These are phyloP conservation scores for Xylaria telfairii DNA, from an alignment of 495 filamentous ascomycete genomes.

Conservation along the genomic window DNA sequence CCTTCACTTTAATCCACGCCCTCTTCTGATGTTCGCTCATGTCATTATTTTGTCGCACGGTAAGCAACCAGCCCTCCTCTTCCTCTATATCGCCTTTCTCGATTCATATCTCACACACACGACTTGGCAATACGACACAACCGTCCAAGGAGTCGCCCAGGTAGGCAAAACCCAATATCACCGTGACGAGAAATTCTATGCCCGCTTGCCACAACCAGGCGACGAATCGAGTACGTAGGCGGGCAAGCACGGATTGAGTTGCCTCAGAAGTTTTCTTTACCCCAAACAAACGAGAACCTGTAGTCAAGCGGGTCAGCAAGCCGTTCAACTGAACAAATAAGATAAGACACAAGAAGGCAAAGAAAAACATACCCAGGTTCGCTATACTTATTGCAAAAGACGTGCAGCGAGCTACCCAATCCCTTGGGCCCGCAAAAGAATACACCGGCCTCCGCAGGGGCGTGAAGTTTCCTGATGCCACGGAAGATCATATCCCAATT, in stretches of 20 bases:
- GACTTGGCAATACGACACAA: no score
- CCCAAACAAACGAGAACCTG: slow-evolving; percentile 69
- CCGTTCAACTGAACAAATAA: neutral
- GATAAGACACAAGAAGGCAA: neutral
- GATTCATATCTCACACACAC: neutral
- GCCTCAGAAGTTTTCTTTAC: slow-evolving; percentile 77
- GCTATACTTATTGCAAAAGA: slow-evolving; percentile 80
- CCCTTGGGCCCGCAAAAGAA: slow-evolving; percentile 82
- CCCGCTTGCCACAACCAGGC: no score
- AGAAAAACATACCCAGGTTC: slow-evolving; percentile 64
- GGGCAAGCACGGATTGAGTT: neutral
- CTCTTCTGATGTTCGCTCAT: no score
- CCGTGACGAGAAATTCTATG: no score
- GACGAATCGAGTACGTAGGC: neutral
- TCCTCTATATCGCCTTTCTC: neutral
- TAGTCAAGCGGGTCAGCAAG: slow-evolving; percentile 14
- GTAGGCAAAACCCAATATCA: neutral
- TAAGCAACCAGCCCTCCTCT: neutral
- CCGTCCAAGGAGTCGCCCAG: no score
- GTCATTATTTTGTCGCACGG: no score
- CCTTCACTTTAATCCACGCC: slow-evolving; percentile 1
- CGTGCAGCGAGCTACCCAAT: slow-evolving; percentile 69
- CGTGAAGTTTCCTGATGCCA: slow-evolving; percentile 74
- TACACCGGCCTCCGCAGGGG: slow-evolving; percentile 73
- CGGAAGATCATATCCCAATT: slow-evolving; percentile 84